Conservation (phyloP, 495 filamentous ascomycete genomes). For the Clohesyomyces aquaticus region DNA sequence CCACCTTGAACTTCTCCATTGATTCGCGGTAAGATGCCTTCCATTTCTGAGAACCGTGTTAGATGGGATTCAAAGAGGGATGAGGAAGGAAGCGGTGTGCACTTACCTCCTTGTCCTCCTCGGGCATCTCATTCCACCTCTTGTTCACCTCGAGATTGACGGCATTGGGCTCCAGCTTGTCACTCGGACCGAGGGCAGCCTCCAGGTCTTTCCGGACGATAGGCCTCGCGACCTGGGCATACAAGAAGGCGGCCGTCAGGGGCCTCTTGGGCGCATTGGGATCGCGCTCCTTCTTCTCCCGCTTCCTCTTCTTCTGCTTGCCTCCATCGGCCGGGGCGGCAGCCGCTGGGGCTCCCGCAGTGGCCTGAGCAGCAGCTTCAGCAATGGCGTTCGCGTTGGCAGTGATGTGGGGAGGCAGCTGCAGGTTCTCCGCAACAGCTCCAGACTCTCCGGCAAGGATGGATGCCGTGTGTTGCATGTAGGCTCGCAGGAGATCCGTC, state of each 20-base stretch:
- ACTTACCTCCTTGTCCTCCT: slow-evolving; percentile 73
- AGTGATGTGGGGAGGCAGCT: slow-evolving; percentile 33
- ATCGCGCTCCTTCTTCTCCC: slow-evolving; percentile 76
- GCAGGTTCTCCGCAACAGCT: slow-evolving; percentile 35
- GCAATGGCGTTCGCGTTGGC: slow-evolving; percentile 8
- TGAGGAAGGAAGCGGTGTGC: background rate
- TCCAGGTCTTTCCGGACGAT: slow-evolving; percentile 79
- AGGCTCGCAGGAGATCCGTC: slow-evolving; percentile 71
- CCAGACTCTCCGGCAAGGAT: slow-evolving; percentile 57
- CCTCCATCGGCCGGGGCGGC: slow-evolving; percentile 43
- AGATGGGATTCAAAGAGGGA: slow-evolving; percentile 17
- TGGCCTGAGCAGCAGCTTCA: slow-evolving; percentile 48
- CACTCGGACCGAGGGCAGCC: slow-evolving; percentile 67
- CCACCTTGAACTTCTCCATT: slow-evolving; percentile 24
- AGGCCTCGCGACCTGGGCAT: slow-evolving; percentile 78
- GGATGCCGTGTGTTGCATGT: slow-evolving; percentile 79
- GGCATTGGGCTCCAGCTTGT: slow-evolving; percentile 63
- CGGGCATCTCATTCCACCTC: slow-evolving; percentile 77
- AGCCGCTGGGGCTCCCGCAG: slow-evolving; percentile 38
- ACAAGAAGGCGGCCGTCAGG: slow-evolving; percentile 91
- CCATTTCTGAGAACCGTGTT: slow-evolving; percentile 28
- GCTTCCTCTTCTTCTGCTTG: slow-evolving; percentile 42
- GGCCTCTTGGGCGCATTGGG: slow-evolving; percentile 94
- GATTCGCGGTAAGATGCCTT: slow-evolving; percentile 33
- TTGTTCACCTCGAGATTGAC: slow-evolving; percentile 66